phyloP scores from a whole-genome alignment of 2,329 filamentous ascomycete genomes.

The Ceratocystis colombiana region DNA sequence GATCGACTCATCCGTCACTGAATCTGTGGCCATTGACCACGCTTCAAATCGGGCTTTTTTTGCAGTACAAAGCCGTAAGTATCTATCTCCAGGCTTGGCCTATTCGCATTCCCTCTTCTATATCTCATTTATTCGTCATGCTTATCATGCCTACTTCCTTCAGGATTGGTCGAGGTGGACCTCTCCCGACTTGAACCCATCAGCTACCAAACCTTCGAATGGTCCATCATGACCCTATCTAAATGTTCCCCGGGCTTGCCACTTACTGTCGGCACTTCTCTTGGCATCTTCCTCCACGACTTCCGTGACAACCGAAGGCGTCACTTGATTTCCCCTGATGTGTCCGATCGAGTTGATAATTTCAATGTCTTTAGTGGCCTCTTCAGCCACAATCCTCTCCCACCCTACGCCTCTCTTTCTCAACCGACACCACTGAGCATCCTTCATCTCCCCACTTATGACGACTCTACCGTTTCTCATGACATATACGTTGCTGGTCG shows the following conservation, averaged over 20 bases:
- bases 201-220: conserved; percentile 62
- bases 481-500: conserved; percentile 84
- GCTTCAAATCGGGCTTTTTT: conserved; percentile 60
- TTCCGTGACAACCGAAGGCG: conserved; percentile 42
- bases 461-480: conserved; percentile 49
- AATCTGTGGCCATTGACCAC: conserved; percentile 73
- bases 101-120: neutral
- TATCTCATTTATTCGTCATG: neutral
- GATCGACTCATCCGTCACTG: conserved; percentile 60
- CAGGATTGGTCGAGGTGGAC: conserved; percentile 68
- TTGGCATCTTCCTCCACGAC: conserved; percentile 75
- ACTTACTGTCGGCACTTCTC: conserved; percentile 72
- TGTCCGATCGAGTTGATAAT: conserved; percentile 29
- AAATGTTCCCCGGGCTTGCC: conserved; percentile 55
- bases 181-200: conserved; percentile 60
- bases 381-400: conserved; percentile 44
- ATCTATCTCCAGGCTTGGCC: neutral
- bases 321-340: conserved; percentile 27
- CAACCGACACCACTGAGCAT: conserved; percentile 77
- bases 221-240: conserved; percentile 74
- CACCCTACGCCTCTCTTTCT: conserved; percentile 59
- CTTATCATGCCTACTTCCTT: conserved; percentile 8
- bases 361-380: conserved; percentile 34
- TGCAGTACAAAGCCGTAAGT: conserved; percentile 61
- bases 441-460: conserved; percentile 57